Conservation (phyloP, 495 filamentous ascomycete genomes). For the Schizothecium vesticola region DNA sequence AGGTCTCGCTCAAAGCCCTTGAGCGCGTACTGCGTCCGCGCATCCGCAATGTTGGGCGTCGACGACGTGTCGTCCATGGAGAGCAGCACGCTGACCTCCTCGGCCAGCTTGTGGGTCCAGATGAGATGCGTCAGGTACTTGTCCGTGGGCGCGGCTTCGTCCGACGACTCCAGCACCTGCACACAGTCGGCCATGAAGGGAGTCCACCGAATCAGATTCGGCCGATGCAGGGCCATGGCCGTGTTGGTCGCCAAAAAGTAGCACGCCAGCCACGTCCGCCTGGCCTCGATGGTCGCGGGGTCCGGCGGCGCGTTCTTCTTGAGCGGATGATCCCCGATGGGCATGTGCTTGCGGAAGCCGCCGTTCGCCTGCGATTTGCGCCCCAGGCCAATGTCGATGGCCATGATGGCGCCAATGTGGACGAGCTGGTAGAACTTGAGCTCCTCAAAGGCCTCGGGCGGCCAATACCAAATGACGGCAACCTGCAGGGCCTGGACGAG, state of each 20-base stretch:
- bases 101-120: constrained; percentile 70
- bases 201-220: constrained; percentile 75
- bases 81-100: constrained; percentile 72
- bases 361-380: constrained; percentile 40
- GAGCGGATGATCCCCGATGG: constrained; percentile 41
- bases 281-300: constrained; percentile 62
- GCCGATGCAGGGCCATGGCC: constrained; percentile 73
- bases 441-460: constrained; percentile 77
- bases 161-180: constrained; percentile 63
- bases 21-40: constrained; percentile 67
- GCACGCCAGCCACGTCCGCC: constrained; percentile 74
- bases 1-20: constrained; percentile 73
- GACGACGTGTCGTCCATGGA: constrained; percentile 67
- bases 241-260: constrained; percentile 72
- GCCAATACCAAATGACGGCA: constrained; percentile 71
- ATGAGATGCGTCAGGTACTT: constrained; percentile 68
- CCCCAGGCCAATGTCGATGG: constrained; percentile 81
- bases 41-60: constrained; percentile 62
- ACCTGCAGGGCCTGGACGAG: constrained; percentile 77
- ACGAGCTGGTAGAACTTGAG: constrained; percentile 87
- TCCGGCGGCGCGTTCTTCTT: constrained; percentile 49
- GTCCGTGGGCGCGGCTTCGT: constrained; percentile 69
- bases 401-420: constrained; percentile 78
- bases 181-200: constrained; percentile 83
- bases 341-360: constrained; percentile 32